A percentile compares a stretch with the other conserved stretches of the same genome.
Conservation (phyloP, 1,284 basidiomycete species). For the Apiotrichum sp. region DNA sequence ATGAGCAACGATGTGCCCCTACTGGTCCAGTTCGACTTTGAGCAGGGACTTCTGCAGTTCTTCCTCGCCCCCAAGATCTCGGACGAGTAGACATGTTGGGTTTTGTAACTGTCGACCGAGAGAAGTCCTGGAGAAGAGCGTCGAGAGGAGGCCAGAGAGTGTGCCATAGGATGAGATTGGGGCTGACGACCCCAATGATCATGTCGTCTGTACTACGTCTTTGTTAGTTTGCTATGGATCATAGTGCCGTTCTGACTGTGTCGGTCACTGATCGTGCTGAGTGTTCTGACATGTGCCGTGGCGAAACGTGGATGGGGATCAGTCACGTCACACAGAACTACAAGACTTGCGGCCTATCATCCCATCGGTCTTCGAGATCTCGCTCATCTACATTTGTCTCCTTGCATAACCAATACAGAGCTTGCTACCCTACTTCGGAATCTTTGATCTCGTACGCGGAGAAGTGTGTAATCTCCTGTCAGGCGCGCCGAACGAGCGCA, state of each 20-base stretch:
- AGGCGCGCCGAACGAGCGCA: too few relatives aligned
- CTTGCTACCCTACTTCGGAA: too few relatives aligned
- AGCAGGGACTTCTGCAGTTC: slow-evolving; percentile 46
- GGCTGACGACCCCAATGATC: background rate
- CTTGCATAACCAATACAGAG: too few relatives aligned
- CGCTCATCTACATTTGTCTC: too few relatives aligned
- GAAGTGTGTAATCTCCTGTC: too few relatives aligned
- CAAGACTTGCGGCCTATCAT: too few relatives aligned
- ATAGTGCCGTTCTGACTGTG: background rate
- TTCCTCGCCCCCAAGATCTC: slow-evolving; percentile 44
- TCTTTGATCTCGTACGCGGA: too few relatives aligned
- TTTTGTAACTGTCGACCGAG: slow-evolving; percentile 1
- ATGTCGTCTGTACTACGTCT: slow-evolving; percentile 4
- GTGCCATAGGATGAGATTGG: background rate
- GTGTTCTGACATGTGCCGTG: too few relatives aligned
- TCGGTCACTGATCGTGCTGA: too few relatives aligned
- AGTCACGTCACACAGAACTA: too few relatives aligned
- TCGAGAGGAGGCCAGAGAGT: background rate
- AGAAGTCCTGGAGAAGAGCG: background rate
- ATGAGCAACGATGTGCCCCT: slow-evolving; percentile 88
- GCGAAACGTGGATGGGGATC: too few relatives aligned
- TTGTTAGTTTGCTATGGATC: slow-evolving; percentile 5
- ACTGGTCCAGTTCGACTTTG: slow-evolving; percentile 57
- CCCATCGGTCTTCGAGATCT: too few relatives aligned
- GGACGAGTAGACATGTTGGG: slow-evolving; percentile 12